Percentiles rank a stretch among this genome's conserved stretches.
These are phyloP conservation scores for Populus trichocarpa DNA, from an alignment of 441 rosid genomes.

Conservation along the genomic window DNA sequence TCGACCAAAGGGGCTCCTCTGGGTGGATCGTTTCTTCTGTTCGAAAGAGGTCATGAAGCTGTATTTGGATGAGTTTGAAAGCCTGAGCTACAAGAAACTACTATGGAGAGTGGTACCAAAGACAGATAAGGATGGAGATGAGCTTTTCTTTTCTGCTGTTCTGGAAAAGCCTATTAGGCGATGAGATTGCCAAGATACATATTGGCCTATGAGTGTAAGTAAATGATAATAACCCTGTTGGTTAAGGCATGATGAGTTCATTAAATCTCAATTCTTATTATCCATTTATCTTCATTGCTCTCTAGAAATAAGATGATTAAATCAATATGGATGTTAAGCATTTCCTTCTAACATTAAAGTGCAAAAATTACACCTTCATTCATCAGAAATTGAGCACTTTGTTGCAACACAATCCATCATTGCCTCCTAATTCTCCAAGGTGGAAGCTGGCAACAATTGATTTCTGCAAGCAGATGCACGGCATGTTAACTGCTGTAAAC, in stretches of 20 bases:
- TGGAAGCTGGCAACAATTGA: not conserved
- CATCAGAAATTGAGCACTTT: not conserved
- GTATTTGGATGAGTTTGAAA: constrained; percentile 41
- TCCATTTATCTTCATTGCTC: not conserved
- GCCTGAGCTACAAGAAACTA: constrained; percentile 41
- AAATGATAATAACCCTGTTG: not conserved
- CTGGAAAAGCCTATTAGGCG: constrained; percentile 44
- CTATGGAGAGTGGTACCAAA: constrained; percentile 50
- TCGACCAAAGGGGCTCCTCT: constrained; percentile 42
- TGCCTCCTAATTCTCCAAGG: not conserved
- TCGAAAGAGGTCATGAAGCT: constrained; percentile 34
- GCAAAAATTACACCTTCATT: not conserved
- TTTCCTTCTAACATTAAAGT: not conserved
- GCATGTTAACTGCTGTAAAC: not conserved
- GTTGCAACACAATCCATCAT: not conserved
- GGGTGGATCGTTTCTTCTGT: constrained; percentile 59
- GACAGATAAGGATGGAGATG: constrained; percentile 41
- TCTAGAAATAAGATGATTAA: not conserved
- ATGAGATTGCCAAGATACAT: not conserved
- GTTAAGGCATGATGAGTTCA: not conserved
- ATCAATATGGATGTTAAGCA: not conserved
- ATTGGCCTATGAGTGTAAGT: not conserved
- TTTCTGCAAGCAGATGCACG: not conserved
- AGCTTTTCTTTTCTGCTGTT: constrained; percentile 51
- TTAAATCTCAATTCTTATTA: not conserved